Percentiles rank a stretch among this genome's conserved stretches.
phyloP scores from a whole-genome alignment of 2,329 filamentous ascomycete genomes.

The Xylariaceae sp. region DNA sequence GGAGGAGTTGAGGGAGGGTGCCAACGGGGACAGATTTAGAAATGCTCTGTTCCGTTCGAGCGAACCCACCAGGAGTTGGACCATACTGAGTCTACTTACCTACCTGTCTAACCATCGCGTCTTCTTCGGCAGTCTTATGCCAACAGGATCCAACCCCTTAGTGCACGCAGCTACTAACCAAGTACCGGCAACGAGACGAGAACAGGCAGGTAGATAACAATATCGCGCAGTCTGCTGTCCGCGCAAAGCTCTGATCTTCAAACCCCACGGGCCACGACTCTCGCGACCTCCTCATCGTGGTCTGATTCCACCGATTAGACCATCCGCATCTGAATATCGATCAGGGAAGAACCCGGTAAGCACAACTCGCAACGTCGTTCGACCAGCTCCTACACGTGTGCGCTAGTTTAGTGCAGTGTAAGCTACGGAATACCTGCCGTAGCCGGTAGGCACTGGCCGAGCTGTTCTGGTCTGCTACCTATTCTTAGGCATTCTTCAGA shows the following conservation, averaged over 20 bases:
- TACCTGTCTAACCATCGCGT: too few relatives aligned
- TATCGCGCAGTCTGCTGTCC: neutral
- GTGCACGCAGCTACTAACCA: too few relatives aligned
- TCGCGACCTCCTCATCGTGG: neutral
- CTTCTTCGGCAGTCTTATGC: too few relatives aligned
- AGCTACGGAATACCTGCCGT: neutral
- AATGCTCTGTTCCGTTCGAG: too few relatives aligned
- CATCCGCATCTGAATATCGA: neutral
- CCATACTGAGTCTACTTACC: too few relatives aligned
- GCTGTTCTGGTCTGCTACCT: too few relatives aligned
- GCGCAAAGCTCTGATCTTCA: neutral
- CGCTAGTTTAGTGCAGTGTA: neutral
- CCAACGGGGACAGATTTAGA: too few relatives aligned
- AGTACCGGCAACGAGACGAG: too few relatives aligned
- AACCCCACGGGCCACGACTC: neutral
- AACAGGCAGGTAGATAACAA: neutral
- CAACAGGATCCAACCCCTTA: too few relatives aligned
- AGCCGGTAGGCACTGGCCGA: too few relatives aligned
- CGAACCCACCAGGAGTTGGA: too few relatives aligned
- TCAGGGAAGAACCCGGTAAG: slow-evolving; percentile 9
- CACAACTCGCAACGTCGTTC: neutral
- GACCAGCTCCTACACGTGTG: neutral
- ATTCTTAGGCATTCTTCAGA: neutral
- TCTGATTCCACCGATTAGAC: neutral
- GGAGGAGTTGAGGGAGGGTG: too few relatives aligned